A percentile compares a stretch with the other conserved stretches of the same genome.
phyloP scores from a whole-genome alignment of 345 rosid species.

The Gossypium ekmanianum region DNA sequence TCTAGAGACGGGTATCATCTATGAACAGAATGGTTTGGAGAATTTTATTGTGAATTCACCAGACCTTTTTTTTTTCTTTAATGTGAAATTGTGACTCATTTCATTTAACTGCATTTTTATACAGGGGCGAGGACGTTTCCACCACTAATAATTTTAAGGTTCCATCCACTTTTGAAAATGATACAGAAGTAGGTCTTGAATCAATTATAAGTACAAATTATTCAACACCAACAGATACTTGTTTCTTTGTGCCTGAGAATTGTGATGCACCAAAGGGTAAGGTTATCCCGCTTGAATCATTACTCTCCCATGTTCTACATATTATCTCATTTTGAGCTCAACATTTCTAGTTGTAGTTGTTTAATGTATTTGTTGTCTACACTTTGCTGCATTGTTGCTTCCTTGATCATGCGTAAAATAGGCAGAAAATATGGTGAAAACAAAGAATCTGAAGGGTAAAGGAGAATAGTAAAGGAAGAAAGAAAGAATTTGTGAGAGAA shows the following conservation, averaged over 20 bases:
- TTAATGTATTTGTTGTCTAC: background rate
- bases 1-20: constrained; percentile 45
- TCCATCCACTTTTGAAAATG: constrained; percentile 39
- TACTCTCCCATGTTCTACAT: constrained; percentile 8
- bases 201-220: constrained; percentile 19
- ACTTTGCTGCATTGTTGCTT: background rate
- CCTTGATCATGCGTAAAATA: background rate
- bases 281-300: constrained; percentile 27
- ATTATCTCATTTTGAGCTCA: background rate
- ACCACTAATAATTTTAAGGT: constrained; percentile 31
- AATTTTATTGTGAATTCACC: constrained; percentile 11
- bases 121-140: constrained; percentile 46
- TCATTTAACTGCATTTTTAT: constrained; percentile 22
- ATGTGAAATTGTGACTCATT: background rate
- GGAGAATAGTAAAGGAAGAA: background rate
- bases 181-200: constrained; percentile 29
- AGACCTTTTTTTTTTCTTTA: background rate
- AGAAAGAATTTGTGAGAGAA: background rate
- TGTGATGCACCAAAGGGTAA: constrained; percentile 69
- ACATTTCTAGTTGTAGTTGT: constrained; percentile 4
- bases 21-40: constrained; percentile 16
- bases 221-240: constrained; percentile 9
- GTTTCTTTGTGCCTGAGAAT: constrained; percentile 54
- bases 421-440: background rate
- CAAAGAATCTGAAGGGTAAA: background rate